Base-by-base conservation (phyloP, 1,284 basidiomycete genomes). In the Gomphus bonarii region DNA sequence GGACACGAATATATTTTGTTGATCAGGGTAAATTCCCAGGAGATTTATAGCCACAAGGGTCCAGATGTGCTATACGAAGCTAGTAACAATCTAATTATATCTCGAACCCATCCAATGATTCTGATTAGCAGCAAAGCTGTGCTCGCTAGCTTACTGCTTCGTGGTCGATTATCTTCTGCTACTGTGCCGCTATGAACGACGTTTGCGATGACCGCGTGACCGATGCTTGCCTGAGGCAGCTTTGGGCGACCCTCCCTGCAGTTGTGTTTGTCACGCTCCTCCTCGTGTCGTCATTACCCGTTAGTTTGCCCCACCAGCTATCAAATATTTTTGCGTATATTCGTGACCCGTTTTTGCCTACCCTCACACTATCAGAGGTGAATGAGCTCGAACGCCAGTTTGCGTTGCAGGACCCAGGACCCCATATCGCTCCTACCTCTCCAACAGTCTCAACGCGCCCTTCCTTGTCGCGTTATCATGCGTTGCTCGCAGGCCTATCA, bases 351-450 rank as follows among this genome's bases (percentile, higher is more conserved):
- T 58, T 58, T 22, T 22, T 44, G 11, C 56, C 56, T 22, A 58
- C 36, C 18, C 49, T 58, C 12, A 58, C 38, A 16, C 22, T 52
- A 14, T 20, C 16, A 10, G 56, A 58, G 31, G 38, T 40, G 12
- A 40, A 47, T 25, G 36, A 53, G 40, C 33, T 58, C 16, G 50
- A 53, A 28, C 16, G 28, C 7, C 56, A 58, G 25, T 58, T 58
- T n/a, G 31, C 56, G 18, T n/a, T 18, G n/a, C n/a, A 57, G 36
- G 38, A 44, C 12, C 14, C 50, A 28, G 22, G 22, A 20, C 12
- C 6, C 12, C 16, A 10, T 1, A 20, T 12, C 25, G 30, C 38
- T 40, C 9, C 11, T 31, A 12, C 3, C n/a, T 22, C 18, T 22
- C 18, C n/a, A 8, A n/a, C n/a, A 43, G 16, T 7, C 42, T 8